These are phyloP conservation scores for Talaromyces sp. DNA, from an alignment of 2,329 filamentous ascomycete genomes.

Conservation along the genomic window DNA sequence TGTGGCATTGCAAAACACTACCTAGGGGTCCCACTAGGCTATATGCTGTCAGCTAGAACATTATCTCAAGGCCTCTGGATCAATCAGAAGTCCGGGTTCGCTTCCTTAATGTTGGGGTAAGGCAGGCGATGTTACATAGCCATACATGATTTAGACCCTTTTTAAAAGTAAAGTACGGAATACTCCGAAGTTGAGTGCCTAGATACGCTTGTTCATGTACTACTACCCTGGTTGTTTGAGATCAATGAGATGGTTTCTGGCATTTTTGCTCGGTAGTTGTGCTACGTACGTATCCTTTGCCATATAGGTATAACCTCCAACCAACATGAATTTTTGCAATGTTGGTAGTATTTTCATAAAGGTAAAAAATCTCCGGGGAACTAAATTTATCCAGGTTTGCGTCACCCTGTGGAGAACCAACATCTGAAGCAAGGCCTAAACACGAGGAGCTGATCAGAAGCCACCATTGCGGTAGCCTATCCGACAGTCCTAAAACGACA, in stretches of 20 bases:
- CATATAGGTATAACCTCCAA: no score
- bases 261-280: neutral
- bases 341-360: neutral
- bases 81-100: neutral
- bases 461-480: neutral
- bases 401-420: slow-evolving; percentile 4
- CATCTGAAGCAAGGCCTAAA: neutral
- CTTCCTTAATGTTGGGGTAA: neutral
- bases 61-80: neutral
- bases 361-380: neutral
- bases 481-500: neutral
- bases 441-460: slow-evolving; percentile 6
- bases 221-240: neutral
- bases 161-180: neutral
- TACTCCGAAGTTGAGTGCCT: no score
- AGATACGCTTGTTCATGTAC: neutral
- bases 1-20: neutral
- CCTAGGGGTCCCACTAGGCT: neutral
- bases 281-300: neutral
- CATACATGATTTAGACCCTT: neutral
- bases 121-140: slow-evolving; percentile 6
- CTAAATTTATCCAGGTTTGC: neutral
- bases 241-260: neutral
- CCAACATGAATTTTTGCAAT: neutral
- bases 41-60: neutral